A percentile compares a stretch with the other conserved stretches of the same genome.
These are phyloP conservation scores for Malassezia cuniculi DNA, from an alignment of 1,284 basidiomycete species.

Conservation along the genomic window DNA sequence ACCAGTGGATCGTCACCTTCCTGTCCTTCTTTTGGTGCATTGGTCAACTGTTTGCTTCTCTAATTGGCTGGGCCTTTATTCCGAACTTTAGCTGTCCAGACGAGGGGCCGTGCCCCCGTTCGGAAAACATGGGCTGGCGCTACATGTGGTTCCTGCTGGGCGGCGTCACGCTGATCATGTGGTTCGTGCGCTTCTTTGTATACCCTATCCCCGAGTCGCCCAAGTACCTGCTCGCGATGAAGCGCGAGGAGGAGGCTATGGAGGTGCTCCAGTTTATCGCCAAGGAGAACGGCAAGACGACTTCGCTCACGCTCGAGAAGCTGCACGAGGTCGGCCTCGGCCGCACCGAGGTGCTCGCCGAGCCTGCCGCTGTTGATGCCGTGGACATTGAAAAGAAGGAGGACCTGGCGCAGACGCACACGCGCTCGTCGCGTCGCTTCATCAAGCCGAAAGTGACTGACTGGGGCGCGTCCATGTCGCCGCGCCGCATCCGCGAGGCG, in stretches of 20 bases:
- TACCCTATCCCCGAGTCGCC: constrained; percentile 53
- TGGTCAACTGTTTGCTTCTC: constrained; percentile 49
- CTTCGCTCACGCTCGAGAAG: constrained; percentile 24
- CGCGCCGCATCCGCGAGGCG: constrained; percentile 11
- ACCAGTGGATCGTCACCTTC: constrained; percentile 55
- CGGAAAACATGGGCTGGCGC: constrained; percentile 55
- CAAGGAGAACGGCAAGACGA: constrained; percentile 53
- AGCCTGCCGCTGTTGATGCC: constrained; percentile 50
- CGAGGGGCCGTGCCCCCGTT: constrained; percentile 48
- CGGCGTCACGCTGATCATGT: constrained; percentile 32
- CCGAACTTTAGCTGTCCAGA: constrained; percentile 46
- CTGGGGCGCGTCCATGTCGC: constrained; percentile 1
- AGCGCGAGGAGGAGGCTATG: constrained; percentile 59
- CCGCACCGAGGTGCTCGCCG: constrained; percentile 31
- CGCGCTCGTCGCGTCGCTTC: neutral
- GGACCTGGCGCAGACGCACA: neutral
- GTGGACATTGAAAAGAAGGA: constrained; percentile 48
- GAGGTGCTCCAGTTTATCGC: constrained; percentile 59
- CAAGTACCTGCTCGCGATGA: constrained; percentile 60
- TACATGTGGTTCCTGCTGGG: constrained; percentile 51
- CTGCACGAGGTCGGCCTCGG: constrained; percentile 25
- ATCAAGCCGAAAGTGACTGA: neutral
- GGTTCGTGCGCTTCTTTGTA: constrained; percentile 40
- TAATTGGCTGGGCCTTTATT: constrained; percentile 48
- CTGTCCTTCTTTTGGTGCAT: constrained; percentile 58